A percentile compares a stretch with the other conserved stretches of the same genome.
phyloP scores from a whole-genome alignment of 441 rosid genomes.

The Pelargonium myrrhifolium region DNA sequence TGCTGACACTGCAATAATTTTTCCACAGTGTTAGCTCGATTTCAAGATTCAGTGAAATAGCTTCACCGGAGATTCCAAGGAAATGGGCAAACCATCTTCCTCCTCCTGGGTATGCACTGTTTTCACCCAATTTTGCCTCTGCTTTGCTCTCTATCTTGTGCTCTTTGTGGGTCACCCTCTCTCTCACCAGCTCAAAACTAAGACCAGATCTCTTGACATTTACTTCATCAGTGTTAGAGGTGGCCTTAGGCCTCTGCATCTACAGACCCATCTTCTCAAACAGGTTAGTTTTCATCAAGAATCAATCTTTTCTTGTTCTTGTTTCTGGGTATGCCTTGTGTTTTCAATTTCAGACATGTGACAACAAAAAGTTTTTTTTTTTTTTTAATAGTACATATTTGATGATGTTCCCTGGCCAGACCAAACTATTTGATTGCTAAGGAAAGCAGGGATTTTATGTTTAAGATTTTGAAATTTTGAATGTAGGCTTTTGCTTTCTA shows the following conservation, averaged over 20 bases:
- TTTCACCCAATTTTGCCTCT: conserved; percentile 45
- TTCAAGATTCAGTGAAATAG: too few species aligned
- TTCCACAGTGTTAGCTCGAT: too few species aligned
- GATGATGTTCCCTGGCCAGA: too few species aligned
- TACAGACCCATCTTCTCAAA: conserved; percentile 53
- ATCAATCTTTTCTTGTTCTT: background rate
- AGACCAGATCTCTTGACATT: conserved; percentile 28
- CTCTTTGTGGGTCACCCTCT: conserved; percentile 59
- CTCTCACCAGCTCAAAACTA: conserved; percentile 25
- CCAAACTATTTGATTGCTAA: background rate
- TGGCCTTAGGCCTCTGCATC: conserved; percentile 37
- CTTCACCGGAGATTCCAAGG: too few species aligned
- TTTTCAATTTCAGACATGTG: too few species aligned
- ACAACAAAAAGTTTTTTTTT: too few species aligned
- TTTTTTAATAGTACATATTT: too few species aligned
- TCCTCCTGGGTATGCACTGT: conserved; percentile 50
- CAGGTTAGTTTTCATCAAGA: too few species aligned
- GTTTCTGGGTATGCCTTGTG: background rate
- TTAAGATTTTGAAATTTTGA: too few species aligned
- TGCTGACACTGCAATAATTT: too few species aligned
- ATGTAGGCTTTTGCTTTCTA: background rate
- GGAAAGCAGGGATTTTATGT: background rate
- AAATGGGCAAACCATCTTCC: too few species aligned
- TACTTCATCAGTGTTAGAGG: conserved; percentile 61
- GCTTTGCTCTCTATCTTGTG: conserved; percentile 45